Evolutionary conservation across 2,329 filamentous ascomycete genomes (phyloP), one percentile per base, ranked within the genome.

Genomic region (Pestalotiopsis sp.): DNA sequence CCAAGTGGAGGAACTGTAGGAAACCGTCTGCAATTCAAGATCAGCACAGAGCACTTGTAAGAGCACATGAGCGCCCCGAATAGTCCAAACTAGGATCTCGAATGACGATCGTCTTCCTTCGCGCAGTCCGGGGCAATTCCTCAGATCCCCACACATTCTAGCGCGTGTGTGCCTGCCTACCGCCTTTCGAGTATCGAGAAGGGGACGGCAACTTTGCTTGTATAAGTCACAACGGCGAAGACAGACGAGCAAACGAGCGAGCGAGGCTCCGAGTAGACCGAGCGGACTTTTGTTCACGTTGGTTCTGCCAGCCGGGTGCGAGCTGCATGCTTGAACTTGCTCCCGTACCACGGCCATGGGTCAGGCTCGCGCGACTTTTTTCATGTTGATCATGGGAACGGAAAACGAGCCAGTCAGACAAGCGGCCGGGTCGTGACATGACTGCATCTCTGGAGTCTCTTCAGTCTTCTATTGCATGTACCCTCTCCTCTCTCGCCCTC

Each of bases 21-120:
- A 36, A 41, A 9, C 38, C n/a, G 27, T 27, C 31, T 63, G 14
- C 61, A 13, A 20, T 23, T 38, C 23, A 17, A 20, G 14, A 36
- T 14, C 27, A 38, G 31, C 11, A 12, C 13, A 27, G 38, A 52
- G 39, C 41, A 25, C 39, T 39, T 67, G 65, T 56, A 63, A 67
- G 58, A 36, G 39, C 66, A 67, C 66, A 62, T 52, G 66, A 67
- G 59, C 56, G 31, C 41, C 39, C 17, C 39, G 38, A 36, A 56
- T 31, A 23, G 64, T 56, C 41, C 49, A 45, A 67, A 38, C 65
- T 25, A 49, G 65, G 59, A 52, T 67, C 23, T 67, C 31, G 58
- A 67, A 67, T 67, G 66, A 67, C 25, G 66, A 67, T 67, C 66
- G 23, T 62, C 66, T 20, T 61, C 52, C 36, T 67, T 67, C 27